These are phyloP conservation scores for Wickerhamomyces xylosicus DNA, from an alignment of 805 yeast genomes.

Conservation along the genomic window DNA sequence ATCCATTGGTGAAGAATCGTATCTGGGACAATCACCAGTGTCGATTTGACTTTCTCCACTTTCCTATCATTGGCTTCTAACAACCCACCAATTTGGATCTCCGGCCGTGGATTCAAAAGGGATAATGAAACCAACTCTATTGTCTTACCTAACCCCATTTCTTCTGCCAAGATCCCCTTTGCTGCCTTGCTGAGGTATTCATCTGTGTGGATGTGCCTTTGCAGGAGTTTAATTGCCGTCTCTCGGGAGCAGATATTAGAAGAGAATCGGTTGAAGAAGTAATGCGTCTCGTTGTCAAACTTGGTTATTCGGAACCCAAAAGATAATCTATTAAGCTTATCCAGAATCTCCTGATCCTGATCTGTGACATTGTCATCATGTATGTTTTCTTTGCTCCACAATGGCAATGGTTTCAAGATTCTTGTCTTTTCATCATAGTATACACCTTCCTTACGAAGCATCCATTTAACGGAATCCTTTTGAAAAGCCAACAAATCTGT, in stretches of 20 bases:
- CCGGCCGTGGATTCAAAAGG: slow-evolving; percentile 46
- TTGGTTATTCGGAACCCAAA: slow-evolving; percentile 42
- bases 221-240: slow-evolving; percentile 21
- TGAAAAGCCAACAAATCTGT: slow-evolving; percentile 40
- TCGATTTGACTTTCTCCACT: slow-evolving; percentile 44
- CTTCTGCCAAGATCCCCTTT: slow-evolving; percentile 73
- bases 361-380: too few species aligned
- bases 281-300: neutral
- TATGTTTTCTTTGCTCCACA: slow-evolving; percentile 10
- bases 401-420: slow-evolving; percentile 15
- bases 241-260: slow-evolving; percentile 31
- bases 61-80: slow-evolving; percentile 7
- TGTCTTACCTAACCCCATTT: slow-evolving; percentile 97
- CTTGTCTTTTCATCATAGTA: slow-evolving; percentile 21
- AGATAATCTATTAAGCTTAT: slow-evolving; percentile 29
- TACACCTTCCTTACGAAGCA: slow-evolving; percentile 40
- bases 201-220: slow-evolving; percentile 13
- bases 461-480: slow-evolving; percentile 45
- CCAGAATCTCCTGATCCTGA: slow-evolving; percentile 18
- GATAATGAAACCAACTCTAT: slow-evolving; percentile 69
- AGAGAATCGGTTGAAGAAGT: slow-evolving; percentile 42
- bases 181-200: slow-evolving; percentile 3
- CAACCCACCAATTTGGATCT: slow-evolving; percentile 3
- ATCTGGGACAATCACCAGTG: slow-evolving; percentile 79
- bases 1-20: slow-evolving; percentile 83